These are phyloP conservation scores for Cetraspora pellucida DNA, from an alignment of 192 early-diverging fungal genomes.

Conservation along the genomic window DNA sequence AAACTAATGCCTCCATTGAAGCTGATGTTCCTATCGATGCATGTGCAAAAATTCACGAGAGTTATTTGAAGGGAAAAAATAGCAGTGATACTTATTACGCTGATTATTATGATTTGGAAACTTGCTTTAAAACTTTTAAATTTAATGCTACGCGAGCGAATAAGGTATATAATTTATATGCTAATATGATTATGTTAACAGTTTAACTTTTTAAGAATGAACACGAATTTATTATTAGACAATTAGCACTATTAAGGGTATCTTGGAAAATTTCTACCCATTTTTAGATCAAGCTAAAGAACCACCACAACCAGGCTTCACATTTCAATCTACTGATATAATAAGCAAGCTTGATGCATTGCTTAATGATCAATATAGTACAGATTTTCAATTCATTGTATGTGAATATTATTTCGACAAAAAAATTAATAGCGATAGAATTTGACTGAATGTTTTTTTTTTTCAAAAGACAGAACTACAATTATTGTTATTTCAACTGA, in stretches of 20 bases:
- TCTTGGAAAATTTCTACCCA: neutral
- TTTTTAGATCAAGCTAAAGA: neutral
- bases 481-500: neutral
- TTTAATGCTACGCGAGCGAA: neutral
- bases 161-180: neutral
- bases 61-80: neutral
- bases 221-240: neutral
- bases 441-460: neutral
- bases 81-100: neutral
- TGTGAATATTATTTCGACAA: neutral
- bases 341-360: neutral
- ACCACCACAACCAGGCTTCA: neutral
- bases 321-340: neutral
- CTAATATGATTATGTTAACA: neutral
- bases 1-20: neutral
- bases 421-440: neutral
- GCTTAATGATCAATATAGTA: neutral
- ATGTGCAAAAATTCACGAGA: neutral
- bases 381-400: neutral
- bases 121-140: neutral
- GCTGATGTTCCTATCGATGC: neutral
- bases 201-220: neutral
- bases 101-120: neutral
- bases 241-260: neutral
- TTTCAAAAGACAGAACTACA: neutral